Evolutionary conservation across 495 filamentous ascomycete genomes (phyloP), one percentile per base, ranked within the genome.

Genomic region (Hyaloscypha bicolor): DNA sequence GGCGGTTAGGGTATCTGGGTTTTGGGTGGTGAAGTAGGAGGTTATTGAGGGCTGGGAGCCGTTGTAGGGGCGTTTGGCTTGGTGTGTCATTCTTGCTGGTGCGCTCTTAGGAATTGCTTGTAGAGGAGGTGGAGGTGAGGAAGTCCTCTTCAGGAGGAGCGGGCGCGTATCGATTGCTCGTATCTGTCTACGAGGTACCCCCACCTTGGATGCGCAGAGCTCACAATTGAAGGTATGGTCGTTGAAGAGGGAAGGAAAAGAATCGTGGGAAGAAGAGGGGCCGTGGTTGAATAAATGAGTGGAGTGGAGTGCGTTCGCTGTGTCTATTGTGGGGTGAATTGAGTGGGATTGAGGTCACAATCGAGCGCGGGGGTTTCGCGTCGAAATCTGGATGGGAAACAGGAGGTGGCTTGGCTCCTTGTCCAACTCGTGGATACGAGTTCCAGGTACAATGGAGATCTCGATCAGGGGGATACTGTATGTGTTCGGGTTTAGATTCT

Each of bases 11-110:
- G 5, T 37, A 1, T 55, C 55, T 11, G 22, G 14, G 3, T 62
- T 57, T 21, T 14, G 16, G 42, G 42, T 14, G 9, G 69, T 52
- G 65, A 75, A 73, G 66, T 69, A 75, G 31, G 62, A 67, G 14
- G 68, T 71, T 22, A 75, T 75, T n/a, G 57, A 48, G 55, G 71
- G 67, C 53, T 72, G 72, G 12, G 70, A 70, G 37, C 73, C 73
- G 25, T 29, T 42, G 63, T 75, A 75, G n/a, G 63, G 71, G 3
- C 69, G 62, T 64, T 75, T 75, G 33, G 62, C 59, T 57, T 71
- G 71, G 59, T 72, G 70, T 6, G 63, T 25, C 64, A 65, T 72
- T 65, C 29, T 48, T 32, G 33, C 8, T 5, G 35, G 19, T 48
- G 42, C 16, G 42, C 11, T 14, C 16, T 14, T 48, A 12, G 4